A percentile compares a stretch with the other conserved stretches of the same genome.
Conservation (phyloP, 352 stramenopile species). For the Phytophthora agathidicida region DNA sequence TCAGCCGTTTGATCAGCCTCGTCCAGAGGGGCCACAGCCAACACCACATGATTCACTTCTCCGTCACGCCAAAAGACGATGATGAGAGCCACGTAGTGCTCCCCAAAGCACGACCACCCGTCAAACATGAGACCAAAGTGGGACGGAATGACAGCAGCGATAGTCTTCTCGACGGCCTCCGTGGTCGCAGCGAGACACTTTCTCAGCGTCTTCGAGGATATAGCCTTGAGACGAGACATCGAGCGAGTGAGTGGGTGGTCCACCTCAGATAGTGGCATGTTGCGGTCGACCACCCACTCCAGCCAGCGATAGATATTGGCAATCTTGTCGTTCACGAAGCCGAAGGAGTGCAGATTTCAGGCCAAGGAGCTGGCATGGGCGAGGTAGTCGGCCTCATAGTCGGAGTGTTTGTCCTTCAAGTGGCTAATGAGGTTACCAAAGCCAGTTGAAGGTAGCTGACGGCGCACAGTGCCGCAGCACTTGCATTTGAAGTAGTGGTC, state of each 20-base stretch:
- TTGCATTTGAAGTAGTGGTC: constrained; percentile 11
- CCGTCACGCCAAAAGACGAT: background rate
- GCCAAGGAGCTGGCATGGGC: background rate
- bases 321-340: background rate
- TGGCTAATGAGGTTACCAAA: constrained; percentile 12
- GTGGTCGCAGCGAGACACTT: background rate
- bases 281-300: constrained; percentile 4
- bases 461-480: background rate
- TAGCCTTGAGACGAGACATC: constrained; percentile 1
- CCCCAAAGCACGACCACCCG: background rate
- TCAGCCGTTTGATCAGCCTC: background rate
- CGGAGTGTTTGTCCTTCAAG: constrained; percentile 4
- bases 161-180: background rate
- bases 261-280: constrained; percentile 12
- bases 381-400: background rate
- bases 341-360: background rate
- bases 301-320: background rate
- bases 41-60: background rate
- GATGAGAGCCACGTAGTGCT: background rate
- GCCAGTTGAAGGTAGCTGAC: background rate
- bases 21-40: background rate
- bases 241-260: background rate
- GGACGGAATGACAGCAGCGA: background rate
- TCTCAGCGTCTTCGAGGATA: constrained; percentile 4
- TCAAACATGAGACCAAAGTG: background rate